phyloP scores from a whole-genome alignment of 1,139 yeast species.

The Torulaspora pretoriensis region DNA sequence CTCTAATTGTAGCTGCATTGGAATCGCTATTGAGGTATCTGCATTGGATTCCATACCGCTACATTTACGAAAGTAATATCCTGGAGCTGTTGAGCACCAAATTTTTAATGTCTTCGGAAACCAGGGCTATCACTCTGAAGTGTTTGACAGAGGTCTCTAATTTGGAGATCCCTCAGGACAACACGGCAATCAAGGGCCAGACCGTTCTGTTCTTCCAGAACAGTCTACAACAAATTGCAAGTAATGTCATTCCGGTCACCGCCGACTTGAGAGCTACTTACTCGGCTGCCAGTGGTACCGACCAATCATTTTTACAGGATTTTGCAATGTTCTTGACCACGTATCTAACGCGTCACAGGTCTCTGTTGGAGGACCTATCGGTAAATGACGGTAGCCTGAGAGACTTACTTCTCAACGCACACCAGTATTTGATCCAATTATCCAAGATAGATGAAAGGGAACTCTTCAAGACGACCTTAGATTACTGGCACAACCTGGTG shows the following conservation, averaged over 20 bases:
- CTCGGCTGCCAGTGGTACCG: slow-evolving; percentile 69
- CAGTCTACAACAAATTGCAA: slow-evolving; percentile 64
- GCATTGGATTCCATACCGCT: slow-evolving; percentile 91
- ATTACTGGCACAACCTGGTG: slow-evolving; percentile 87
- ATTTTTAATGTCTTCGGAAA: slow-evolving; percentile 73
- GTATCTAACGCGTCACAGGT: slow-evolving; percentile 71
- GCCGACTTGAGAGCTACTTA: slow-evolving; percentile 74
- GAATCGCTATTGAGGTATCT: slow-evolving; percentile 79
- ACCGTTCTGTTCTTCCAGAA: slow-evolving; percentile 68
- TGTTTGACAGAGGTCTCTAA: slow-evolving; percentile 88
- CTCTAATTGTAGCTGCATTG: slow-evolving; percentile 79
- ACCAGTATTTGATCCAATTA: slow-evolving; percentile 74
- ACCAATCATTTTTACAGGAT: slow-evolving; percentile 93
- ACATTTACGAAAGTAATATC: slow-evolving; percentile 81
- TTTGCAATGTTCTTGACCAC: slow-evolving; percentile 90
- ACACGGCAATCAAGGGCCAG: slow-evolving; percentile 44
- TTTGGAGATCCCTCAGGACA: slow-evolving; percentile 58
- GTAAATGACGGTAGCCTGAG: slow-evolving; percentile 48
- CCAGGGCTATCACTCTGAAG: slow-evolving; percentile 79
- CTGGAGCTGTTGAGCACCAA: slow-evolving; percentile 67
- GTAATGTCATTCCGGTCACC: slow-evolving; percentile 65
- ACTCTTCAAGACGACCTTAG: slow-evolving; percentile 88
- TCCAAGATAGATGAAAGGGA: slow-evolving; percentile 94
- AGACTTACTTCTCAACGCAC: slow-evolving; percentile 65
- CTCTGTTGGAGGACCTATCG: slow-evolving; percentile 54